phyloP scores from a whole-genome alignment of 352 stramenopile species.

The Phytophthora tubulina region DNA sequence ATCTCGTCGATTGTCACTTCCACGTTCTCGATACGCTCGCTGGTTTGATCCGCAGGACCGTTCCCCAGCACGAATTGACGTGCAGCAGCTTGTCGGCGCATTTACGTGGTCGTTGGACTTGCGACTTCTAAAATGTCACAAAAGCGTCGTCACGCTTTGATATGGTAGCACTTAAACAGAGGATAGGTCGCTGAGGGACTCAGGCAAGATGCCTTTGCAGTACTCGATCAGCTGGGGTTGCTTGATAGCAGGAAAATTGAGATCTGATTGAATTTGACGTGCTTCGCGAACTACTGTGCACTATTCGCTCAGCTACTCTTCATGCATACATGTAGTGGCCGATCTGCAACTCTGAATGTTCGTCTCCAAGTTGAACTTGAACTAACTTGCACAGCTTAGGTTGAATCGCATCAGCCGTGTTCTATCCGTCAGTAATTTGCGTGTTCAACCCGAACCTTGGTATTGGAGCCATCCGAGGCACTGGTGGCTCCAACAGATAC shows the following conservation, averaged over 20 bases:
- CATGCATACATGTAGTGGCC: too few species aligned
- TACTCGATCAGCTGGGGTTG: neutral
- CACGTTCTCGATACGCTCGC: neutral
- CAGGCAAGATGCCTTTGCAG: neutral
- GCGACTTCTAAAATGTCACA: constrained; percentile 22
- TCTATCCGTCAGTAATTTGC: too few species aligned
- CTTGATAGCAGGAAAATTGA: neutral
- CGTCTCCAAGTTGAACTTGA: too few species aligned
- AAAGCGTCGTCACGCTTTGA: constrained; percentile 9
- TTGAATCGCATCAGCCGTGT: too few species aligned
- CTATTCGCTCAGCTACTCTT: too few species aligned
- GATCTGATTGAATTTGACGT: too few species aligned
- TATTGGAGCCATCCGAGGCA: too few species aligned
- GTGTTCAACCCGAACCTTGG: too few species aligned
- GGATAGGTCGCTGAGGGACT: neutral
- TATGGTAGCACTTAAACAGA: constrained; percentile 9
- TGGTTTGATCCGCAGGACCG: neutral
- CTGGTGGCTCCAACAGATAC: too few species aligned
- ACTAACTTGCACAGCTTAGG: too few species aligned
- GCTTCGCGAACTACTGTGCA: too few species aligned
- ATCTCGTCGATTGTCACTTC: neutral
- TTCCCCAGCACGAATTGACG: constrained; percentile 7
- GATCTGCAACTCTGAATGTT: too few species aligned
- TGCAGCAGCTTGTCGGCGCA: constrained; percentile 5
- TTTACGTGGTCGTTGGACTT: constrained; percentile 20